These are phyloP conservation scores for Parachaetomium inaequale DNA, from an alignment of 495 filamentous ascomycete species.

Conservation along the genomic window DNA sequence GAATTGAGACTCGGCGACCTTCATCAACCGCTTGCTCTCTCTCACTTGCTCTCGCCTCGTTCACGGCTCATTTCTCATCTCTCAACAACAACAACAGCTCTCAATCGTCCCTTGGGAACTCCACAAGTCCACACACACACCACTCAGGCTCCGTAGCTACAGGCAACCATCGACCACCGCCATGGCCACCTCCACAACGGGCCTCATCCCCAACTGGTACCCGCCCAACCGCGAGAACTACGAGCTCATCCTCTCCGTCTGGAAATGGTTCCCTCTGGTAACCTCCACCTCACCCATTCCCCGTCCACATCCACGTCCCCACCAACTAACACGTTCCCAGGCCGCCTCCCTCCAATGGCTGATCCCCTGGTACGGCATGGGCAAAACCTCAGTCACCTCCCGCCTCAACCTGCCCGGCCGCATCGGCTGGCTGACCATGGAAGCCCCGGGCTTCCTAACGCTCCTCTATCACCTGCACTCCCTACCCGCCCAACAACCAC, in stretches of 20 bases:
- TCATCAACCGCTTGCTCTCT: no score
- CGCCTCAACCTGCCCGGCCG: slow-evolving; percentile 84
- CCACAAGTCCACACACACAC: neutral
- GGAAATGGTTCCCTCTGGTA: slow-evolving; percentile 47
- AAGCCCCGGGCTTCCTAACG: slow-evolving; percentile 69
- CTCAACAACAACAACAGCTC: neutral
- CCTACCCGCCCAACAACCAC: slow-evolving; percentile 51
- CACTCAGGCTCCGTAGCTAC: no score
- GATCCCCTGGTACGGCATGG: slow-evolving; percentile 63
- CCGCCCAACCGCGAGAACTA: slow-evolving; percentile 53
- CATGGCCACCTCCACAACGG: slow-evolving; percentile 26
- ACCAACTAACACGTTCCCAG: slow-evolving; percentile 36
- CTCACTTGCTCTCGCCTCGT: no score
- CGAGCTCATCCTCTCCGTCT: slow-evolving; percentile 50
- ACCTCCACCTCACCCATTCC: neutral
- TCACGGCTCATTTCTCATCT: neutral
- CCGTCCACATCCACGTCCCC: neutral
- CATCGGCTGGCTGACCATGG: slow-evolving; percentile 83
- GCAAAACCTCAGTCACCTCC: slow-evolving; percentile 77
- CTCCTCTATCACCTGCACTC: slow-evolving; percentile 72
- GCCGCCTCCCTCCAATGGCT: slow-evolving; percentile 61
- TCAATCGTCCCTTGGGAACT: neutral
- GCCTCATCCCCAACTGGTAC: slow-evolving; percentile 46
- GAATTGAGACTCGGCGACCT: no score
- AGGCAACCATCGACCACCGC: neutral